A percentile compares a stretch with the other conserved stretches of the same genome.
Conservation (phyloP, 2,329 filamentous ascomycete genomes). For the Aspergillus niger region DNA sequence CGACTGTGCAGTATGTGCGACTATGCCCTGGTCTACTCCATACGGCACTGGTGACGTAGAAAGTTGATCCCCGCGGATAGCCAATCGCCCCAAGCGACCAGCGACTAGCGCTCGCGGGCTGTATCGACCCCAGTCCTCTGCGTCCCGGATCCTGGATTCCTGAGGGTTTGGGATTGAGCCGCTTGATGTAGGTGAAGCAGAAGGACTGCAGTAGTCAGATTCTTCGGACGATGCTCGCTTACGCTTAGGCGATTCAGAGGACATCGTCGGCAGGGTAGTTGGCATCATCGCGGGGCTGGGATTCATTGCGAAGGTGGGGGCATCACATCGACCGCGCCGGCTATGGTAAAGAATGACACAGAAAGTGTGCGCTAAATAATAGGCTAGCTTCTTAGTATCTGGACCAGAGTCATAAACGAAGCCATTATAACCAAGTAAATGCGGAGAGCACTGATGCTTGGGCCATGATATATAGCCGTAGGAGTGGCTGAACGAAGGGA, state of each 20-base stretch:
- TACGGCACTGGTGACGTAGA: slow-evolving; percentile 21
- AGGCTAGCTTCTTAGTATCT: slow-evolving; percentile 14
- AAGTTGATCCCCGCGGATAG: slow-evolving; percentile 37
- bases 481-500: slow-evolving; percentile 8
- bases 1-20: slow-evolving; percentile 16
- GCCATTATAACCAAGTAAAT: slow-evolving; percentile 16
- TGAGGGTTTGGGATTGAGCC: slow-evolving; percentile 34
- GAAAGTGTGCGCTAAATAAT: neutral
- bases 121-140: slow-evolving; percentile 35
- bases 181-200: slow-evolving; percentile 37
- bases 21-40: slow-evolving; percentile 13
- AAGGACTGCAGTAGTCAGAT: slow-evolving; percentile 30
- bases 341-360: slow-evolving; percentile 2
- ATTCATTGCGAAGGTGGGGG: slow-evolving; percentile 26
- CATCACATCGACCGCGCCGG: slow-evolving; percentile 20
- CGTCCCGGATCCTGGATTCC: slow-evolving; percentile 34
- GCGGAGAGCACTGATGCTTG: slow-evolving; percentile 14
- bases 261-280: slow-evolving; percentile 25
- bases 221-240: slow-evolving; percentile 40
- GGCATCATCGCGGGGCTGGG: slow-evolving; percentile 36
- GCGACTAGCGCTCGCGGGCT: slow-evolving; percentile 45
- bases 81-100: slow-evolving; percentile 43
- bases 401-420: slow-evolving; percentile 3
- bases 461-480: slow-evolving; percentile 6
- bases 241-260: slow-evolving; percentile 36